Percentiles rank a stretch among this genome's conserved stretches.
phyloP scores from a whole-genome alignment of 2,329 filamentous ascomycete genomes.

The Aspergillus sclerotialis region DNA sequence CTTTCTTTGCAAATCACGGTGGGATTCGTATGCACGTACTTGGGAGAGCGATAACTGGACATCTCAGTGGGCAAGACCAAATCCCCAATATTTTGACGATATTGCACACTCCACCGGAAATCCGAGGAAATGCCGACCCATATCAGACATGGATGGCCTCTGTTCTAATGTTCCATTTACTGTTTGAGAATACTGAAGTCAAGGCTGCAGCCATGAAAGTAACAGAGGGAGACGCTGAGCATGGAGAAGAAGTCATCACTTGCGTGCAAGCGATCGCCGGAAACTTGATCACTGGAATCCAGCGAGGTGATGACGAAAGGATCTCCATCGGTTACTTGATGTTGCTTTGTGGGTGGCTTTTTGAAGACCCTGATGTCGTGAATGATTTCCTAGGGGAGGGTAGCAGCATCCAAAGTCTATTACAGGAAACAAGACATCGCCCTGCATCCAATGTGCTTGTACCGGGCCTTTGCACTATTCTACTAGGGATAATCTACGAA shows the following conservation, averaged over 20 bases:
- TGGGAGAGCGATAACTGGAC: constrained; percentile 79
- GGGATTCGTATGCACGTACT: constrained; percentile 82
- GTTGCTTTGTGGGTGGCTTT: constrained; percentile 82
- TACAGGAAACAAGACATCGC: constrained; percentile 64
- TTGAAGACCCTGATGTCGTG: constrained; percentile 83
- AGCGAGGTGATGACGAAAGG: constrained; percentile 69
- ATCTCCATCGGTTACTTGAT: constrained; percentile 81
- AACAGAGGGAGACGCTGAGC: constrained; percentile 80
- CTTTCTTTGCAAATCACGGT: constrained; percentile 78
- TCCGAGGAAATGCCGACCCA: constrained; percentile 62
- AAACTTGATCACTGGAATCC: constrained; percentile 74
- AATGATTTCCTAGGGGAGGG: constrained; percentile 91
- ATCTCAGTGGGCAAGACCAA: constrained; percentile 68
- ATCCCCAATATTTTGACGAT: constrained; percentile 84
- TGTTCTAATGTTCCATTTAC: constrained; percentile 75
- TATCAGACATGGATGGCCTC: constrained; percentile 88
- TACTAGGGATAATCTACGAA: constrained; percentile 87
- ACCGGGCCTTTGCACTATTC: constrained; percentile 73
- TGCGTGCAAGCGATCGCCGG: constrained; percentile 82
- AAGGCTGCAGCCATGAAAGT: constrained; percentile 75
- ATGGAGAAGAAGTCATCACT: constrained; percentile 89
- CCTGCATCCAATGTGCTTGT: constrained; percentile 58
- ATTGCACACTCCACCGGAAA: constrained; percentile 60
- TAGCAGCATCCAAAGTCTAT: constrained; percentile 80
- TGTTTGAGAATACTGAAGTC: constrained; percentile 71